These are phyloP conservation scores for Fraxinus sp. DNA, from an alignment of 305 asterid genomes.

Conservation along the genomic window DNA sequence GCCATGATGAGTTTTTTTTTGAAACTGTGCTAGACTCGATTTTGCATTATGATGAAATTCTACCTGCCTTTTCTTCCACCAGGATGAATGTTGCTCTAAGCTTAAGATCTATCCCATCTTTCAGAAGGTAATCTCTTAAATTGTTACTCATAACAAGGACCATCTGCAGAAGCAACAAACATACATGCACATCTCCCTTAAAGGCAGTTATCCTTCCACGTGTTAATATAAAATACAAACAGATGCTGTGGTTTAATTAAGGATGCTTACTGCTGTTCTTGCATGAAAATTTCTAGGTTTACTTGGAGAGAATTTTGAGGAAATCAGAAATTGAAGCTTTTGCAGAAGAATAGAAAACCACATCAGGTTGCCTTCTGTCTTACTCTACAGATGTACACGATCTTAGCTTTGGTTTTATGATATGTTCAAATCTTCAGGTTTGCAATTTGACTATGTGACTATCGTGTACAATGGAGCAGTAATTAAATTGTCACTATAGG, in stretches of 20 bases:
- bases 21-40: background rate
- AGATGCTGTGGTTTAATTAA: background rate
- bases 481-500: background rate
- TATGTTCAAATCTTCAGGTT: background rate
- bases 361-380: constrained; percentile 64
- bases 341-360: constrained; percentile 87
- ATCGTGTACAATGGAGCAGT: background rate
- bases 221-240: background rate
- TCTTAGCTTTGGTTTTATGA: background rate
- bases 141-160: constrained; percentile 16
- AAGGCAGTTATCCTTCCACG: constrained; percentile 6
- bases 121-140: constrained; percentile 70
- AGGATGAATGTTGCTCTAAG: constrained; percentile 99
- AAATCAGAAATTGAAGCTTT: constrained; percentile 95
- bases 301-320: constrained; percentile 91
- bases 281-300: constrained; percentile 56
- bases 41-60: constrained; percentile 19
- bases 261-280: constrained; percentile 19
- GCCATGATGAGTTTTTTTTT: background rate
- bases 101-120: constrained; percentile 84
- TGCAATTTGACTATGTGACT: background rate
- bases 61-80: constrained; percentile 27
- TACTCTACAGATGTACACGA: background rate
- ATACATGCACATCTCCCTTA: background rate
- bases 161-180: background rate